A percentile compares a stretch with the other conserved stretches of the same genome.
These are phyloP conservation scores for Omphalotus olearius DNA, from an alignment of 1,284 basidiomycete species.

Conservation along the genomic window DNA sequence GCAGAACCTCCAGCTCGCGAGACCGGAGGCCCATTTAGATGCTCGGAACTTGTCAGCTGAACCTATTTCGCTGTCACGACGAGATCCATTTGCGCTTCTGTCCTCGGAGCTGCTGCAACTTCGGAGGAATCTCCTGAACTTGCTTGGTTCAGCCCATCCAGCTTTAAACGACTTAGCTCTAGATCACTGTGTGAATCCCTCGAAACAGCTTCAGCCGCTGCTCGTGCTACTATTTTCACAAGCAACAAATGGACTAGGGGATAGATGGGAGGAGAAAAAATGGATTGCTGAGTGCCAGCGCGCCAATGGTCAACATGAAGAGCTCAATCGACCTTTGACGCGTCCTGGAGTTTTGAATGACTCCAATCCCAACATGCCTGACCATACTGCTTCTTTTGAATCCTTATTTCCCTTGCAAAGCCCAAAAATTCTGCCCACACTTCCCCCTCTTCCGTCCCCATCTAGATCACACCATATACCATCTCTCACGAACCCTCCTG, in stretches of 20 bases:
- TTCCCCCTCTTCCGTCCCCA: constrained; percentile 30
- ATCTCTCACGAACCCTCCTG: constrained; percentile 24
- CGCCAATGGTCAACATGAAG: constrained; percentile 25
- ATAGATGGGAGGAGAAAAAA: constrained; percentile 42
- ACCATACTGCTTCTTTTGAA: constrained; percentile 52
- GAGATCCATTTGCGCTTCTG: constrained; percentile 53
- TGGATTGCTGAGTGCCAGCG: constrained; percentile 36
- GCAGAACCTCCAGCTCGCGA: constrained; percentile 29
- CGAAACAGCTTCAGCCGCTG: constrained; percentile 81
- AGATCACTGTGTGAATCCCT: constrained; percentile 74
- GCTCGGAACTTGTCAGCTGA: not conserved
- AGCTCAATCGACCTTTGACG: constrained; percentile 58
- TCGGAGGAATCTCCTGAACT: constrained; percentile 58
- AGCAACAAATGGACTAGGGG: constrained; percentile 76
- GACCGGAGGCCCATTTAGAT: constrained; percentile 14
- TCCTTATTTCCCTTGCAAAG: constrained; percentile 37
- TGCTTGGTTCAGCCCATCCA: constrained; percentile 77
- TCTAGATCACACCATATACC: constrained; percentile 19
- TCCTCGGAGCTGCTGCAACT: constrained; percentile 61
- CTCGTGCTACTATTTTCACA: constrained; percentile 78
- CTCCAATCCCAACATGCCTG: constrained; percentile 63
- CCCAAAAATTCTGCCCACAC: constrained; percentile 15
- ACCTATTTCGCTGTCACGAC: constrained; percentile 1
- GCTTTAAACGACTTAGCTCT: constrained; percentile 69
- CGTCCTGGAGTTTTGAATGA: constrained; percentile 66